Percentiles rank a stretch among this genome's conserved stretches.
These are phyloP conservation scores for Wickerhamomyces silvicola DNA, from an alignment of 805 yeast genomes.

Conservation along the genomic window DNA sequence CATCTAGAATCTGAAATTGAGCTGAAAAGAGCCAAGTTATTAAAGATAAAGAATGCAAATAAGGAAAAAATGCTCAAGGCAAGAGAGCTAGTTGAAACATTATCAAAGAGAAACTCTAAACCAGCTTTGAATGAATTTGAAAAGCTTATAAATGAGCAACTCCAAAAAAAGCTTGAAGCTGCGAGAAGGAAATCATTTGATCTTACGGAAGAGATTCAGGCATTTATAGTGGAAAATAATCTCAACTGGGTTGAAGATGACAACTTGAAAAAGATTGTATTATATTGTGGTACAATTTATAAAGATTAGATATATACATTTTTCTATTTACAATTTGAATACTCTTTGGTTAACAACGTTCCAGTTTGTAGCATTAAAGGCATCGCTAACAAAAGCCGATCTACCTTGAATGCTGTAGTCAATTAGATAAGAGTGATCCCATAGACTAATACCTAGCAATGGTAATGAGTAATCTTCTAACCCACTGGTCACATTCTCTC, in stretches of 20 bases:
- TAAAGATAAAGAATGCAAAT: constrained; percentile 2
- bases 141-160: neutral
- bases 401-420: constrained; percentile 82
- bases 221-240: constrained; percentile 28
- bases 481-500: constrained; percentile 31
- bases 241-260: constrained; percentile 27
- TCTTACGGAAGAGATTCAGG: constrained; percentile 19
- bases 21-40: neutral
- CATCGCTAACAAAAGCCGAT: constrained; percentile 61
- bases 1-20: constrained; percentile 3
- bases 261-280: constrained; percentile 21
- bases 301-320: neutral
- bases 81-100: neutral
- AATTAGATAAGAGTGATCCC: constrained; percentile 83
- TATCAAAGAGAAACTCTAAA: too few species aligned
- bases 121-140: too few species aligned
- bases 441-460: constrained; percentile 68
- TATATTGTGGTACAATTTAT: constrained; percentile 5
- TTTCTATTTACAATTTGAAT: constrained; percentile 15
- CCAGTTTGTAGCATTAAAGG: constrained; percentile 85
- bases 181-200: constrained; percentile 4
- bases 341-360: constrained; percentile 48
- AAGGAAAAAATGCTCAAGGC: constrained; percentile 2
- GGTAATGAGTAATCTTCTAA: constrained; percentile 64
- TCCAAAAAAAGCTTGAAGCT: constrained; percentile 2